These are phyloP conservation scores for Pyrrhoderma noxium DNA, from an alignment of 1,284 basidiomycete species.

Conservation along the genomic window DNA sequence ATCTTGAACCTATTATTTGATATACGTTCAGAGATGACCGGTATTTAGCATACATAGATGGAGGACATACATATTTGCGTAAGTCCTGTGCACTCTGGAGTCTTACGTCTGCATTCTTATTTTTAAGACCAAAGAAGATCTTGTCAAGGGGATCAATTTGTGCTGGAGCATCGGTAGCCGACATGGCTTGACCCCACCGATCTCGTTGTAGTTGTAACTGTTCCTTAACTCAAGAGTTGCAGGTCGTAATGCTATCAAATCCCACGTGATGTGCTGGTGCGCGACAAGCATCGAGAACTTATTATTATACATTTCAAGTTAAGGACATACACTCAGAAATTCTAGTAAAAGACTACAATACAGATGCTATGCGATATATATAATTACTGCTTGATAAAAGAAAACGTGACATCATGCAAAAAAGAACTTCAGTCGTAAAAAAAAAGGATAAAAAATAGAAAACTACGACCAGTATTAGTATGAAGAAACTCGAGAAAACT, in stretches of 20 bases:
- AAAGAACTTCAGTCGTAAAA: neutral
- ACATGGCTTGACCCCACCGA: constrained; percentile 34
- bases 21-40: neutral
- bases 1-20: constrained; percentile 48
- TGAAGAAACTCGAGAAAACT: too few species aligned
- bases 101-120: constrained; percentile 54
- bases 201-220: too few species aligned
- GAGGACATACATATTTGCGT: constrained; percentile 55
- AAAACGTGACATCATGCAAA: neutral
- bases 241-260: too few species aligned
- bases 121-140: constrained; percentile 61
- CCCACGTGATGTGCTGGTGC: too few species aligned
- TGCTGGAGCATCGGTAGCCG: constrained; percentile 44
- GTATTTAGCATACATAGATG: neutral
- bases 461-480: neutral
- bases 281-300: neutral
- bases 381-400: constrained; percentile 6
- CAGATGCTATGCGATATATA: constrained; percentile 11
- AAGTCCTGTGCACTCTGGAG: constrained; percentile 59
- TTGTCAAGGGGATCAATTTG: constrained; percentile 54
- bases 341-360: constrained; percentile 3
- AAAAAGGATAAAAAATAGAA: neutral
- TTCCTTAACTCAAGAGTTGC: too few species aligned
- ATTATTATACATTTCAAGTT: constrained; percentile 1
- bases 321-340: neutral